Evolutionary conservation across 202 grass and related monocot genomes (phyloP).

Genomic region (Hordeum pubiflorum): DNA sequence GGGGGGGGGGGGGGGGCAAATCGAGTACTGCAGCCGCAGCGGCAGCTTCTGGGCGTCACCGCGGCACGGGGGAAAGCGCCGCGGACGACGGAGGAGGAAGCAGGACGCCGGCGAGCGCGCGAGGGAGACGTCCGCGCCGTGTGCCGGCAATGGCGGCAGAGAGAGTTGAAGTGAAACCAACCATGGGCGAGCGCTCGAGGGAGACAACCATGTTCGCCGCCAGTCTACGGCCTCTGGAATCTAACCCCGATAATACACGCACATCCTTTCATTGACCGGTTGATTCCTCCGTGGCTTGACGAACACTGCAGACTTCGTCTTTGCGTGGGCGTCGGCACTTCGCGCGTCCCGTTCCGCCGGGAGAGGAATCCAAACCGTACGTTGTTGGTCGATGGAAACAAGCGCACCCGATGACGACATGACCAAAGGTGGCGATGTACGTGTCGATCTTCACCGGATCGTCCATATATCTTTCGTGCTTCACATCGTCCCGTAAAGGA

Average conservation of each 20-base stretch:
- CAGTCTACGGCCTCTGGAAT: not conserved
- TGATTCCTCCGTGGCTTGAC: not conserved
- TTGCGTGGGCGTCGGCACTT: not conserved
- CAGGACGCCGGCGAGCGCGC: too few species aligned
- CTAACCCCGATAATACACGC: not conserved
- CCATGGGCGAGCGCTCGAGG: too few species aligned
- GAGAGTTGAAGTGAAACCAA: too few species aligned
- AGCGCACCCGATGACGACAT: not conserved
- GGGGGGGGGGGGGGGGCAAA: too few species aligned
- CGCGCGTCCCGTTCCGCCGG: not conserved
- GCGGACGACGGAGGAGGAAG: too few species aligned
- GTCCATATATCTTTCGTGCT: not conserved
- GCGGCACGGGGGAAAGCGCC: too few species aligned
- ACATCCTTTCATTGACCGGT: not conserved
- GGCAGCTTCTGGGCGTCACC: too few species aligned
- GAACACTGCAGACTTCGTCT: not conserved
- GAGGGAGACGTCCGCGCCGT: too few species aligned
- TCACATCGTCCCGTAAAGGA: not conserved
- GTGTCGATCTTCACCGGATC: not conserved
- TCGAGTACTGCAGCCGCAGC: too few species aligned
- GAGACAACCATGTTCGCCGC: too few species aligned
- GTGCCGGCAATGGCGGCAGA: too few species aligned
- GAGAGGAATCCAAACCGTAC: not conserved
- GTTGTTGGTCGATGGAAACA: not conserved
- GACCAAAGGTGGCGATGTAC: not conserved